phyloP scores from a whole-genome alignment of 2,329 filamentous ascomycete species.

The Pyricularia grisea region DNA sequence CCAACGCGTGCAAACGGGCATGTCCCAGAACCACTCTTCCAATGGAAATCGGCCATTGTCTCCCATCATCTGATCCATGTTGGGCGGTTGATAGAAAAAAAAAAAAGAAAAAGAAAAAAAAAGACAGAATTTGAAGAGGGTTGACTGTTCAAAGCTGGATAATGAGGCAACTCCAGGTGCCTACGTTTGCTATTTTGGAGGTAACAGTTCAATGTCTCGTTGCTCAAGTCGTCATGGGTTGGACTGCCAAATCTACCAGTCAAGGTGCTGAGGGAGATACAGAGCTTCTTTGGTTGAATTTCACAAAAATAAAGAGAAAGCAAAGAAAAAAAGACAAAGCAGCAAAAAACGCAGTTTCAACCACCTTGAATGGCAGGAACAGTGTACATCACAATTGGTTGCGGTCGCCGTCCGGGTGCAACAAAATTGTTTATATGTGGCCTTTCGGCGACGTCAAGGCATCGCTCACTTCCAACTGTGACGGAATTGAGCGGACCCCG shows the following conservation, averaged over 20 bases:
- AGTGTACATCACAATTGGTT: background rate
- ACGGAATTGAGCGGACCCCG: too few species aligned
- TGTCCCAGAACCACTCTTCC: slow-evolving; percentile 98
- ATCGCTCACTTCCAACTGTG: background rate
- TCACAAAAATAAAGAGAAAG: background rate
- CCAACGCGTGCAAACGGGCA: slow-evolving; percentile 91
- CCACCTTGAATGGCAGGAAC: background rate
- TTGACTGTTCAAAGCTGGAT: background rate
- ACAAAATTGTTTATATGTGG: background rate
- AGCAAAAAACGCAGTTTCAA: background rate
- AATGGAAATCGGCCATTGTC: slow-evolving; percentile 60
- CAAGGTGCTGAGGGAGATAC: background rate
- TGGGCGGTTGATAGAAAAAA: background rate
- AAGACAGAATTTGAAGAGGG: background rate
- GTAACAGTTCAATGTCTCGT: background rate
- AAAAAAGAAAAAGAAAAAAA: background rate
- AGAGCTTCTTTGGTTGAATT: background rate
- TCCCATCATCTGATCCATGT: slow-evolving; percentile 49
- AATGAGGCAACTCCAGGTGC: background rate
- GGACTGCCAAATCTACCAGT: background rate
- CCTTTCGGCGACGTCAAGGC: background rate
- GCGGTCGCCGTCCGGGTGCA: background rate
- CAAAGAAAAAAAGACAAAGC: background rate
- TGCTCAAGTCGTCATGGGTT: background rate
- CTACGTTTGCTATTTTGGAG: background rate